Evolutionary conservation across 495 filamentous ascomycete genomes (phyloP).

Genomic region (Talaromyces nanjingensis): DNA sequence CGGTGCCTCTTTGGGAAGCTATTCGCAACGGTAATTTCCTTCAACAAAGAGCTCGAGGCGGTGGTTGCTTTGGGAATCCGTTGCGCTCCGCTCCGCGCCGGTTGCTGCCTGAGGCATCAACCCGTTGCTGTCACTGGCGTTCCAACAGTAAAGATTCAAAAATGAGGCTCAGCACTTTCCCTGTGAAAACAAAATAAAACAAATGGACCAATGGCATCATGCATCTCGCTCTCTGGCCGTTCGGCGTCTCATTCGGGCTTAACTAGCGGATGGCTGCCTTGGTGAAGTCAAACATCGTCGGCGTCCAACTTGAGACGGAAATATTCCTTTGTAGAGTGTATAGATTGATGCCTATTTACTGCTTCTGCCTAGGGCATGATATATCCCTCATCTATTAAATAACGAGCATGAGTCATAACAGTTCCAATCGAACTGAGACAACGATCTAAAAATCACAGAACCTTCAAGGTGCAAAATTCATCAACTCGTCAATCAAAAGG

Average conservation of each 20-base stretch:
- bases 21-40: no score
- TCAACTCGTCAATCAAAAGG: slow-evolving; percentile 3
- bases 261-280: background rate
- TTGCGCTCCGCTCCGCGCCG: no score
- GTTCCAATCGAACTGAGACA: background rate
- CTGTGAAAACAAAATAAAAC: background rate
- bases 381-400: background rate
- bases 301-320: background rate
- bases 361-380: background rate
- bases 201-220: background rate
- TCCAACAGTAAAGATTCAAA: background rate
- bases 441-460: background rate
- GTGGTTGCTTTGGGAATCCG: no score
- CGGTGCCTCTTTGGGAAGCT: no score
- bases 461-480: background rate
- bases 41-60: no score
- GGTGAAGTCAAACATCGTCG: background rate
- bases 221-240: background rate
- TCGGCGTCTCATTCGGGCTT: background rate
- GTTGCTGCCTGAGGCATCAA: no score
- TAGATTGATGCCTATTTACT: background rate
- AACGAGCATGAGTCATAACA: background rate
- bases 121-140: no score
- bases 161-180: background rate
- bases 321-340: background rate